phyloP scores from a whole-genome alignment of 2,329 filamentous ascomycete genomes.

The Botrytis hyacinthi region DNA sequence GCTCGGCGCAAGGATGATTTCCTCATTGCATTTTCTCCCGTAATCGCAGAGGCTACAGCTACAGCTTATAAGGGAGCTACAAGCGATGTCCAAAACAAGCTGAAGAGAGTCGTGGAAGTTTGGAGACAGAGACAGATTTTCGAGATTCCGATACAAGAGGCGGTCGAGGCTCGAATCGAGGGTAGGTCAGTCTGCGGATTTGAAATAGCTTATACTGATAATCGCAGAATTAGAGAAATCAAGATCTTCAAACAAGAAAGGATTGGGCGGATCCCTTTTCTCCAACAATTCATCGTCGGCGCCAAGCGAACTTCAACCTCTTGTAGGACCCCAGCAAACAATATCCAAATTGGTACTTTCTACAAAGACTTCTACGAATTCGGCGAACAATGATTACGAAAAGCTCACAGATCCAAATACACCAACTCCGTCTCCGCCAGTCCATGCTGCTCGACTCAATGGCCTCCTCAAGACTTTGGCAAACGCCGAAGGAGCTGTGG shows the following conservation, averaged over 20 bases:
- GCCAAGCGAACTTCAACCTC: slow-evolving; percentile 72
- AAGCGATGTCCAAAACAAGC: slow-evolving; percentile 80
- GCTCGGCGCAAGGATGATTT: slow-evolving; percentile 92
- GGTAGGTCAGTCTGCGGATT: slow-evolving; percentile 51
- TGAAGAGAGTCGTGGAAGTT: slow-evolving; percentile 87
- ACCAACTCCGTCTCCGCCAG: slow-evolving; percentile 74
- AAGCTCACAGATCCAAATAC: slow-evolving; percentile 74
- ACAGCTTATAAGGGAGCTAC: slow-evolving; percentile 89
- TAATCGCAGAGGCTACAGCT: slow-evolving; percentile 86
- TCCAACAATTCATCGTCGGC: slow-evolving; percentile 55
- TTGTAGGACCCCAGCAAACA: slow-evolving; percentile 72
- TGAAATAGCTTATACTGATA: slow-evolving; percentile 19
- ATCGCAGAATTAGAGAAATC: slow-evolving; percentile 60
- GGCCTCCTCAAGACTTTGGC: slow-evolving; percentile 87
- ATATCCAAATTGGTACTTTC: slow-evolving; percentile 70
- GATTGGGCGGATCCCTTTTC: slow-evolving; percentile 68
- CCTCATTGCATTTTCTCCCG: slow-evolving; percentile 82
- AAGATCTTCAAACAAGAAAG: slow-evolving; percentile 51
- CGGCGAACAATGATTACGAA: slow-evolving; percentile 77
- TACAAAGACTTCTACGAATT: slow-evolving; percentile 63
- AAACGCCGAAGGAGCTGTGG: slow-evolving; percentile 82
- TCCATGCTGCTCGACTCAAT: slow-evolving; percentile 86
- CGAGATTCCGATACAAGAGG: slow-evolving; percentile 72
- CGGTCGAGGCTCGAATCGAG: slow-evolving; percentile 75
- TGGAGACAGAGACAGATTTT: slow-evolving; percentile 90